These are phyloP conservation scores for Picochlorum sp. DNA, from an alignment of 139 green algal genomes.

Conservation along the genomic window DNA sequence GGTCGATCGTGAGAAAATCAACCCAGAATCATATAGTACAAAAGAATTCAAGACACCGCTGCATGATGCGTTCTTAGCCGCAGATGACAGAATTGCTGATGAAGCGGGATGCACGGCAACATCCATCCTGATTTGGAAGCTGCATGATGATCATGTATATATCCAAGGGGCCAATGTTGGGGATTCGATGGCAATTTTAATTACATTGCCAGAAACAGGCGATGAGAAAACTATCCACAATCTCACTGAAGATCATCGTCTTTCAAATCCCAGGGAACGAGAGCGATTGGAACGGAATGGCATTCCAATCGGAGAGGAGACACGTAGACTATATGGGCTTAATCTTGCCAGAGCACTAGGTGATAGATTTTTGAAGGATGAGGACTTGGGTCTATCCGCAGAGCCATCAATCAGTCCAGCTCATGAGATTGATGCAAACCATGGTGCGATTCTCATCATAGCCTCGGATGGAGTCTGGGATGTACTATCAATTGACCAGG, in stretches of 20 bases:
- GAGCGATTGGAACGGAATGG: slow-evolving; percentile 26
- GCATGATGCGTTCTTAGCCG: slow-evolving; percentile 25
- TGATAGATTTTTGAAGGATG: slow-evolving; percentile 64
- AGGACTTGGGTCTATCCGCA: slow-evolving; percentile 58
- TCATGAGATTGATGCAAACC: slow-evolving; percentile 18
- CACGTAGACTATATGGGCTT: slow-evolving; percentile 60
- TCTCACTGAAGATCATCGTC: slow-evolving; percentile 55
- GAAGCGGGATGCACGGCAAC: slow-evolving; percentile 69
- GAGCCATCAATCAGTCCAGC: slow-evolving; percentile 39
- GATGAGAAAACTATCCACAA: background rate
- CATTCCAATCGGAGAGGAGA: slow-evolving; percentile 7
- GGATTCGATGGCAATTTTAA: slow-evolving; percentile 46
- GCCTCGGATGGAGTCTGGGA: slow-evolving; percentile 61
- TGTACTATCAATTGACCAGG: slow-evolving; percentile 19
- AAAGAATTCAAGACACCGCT: slow-evolving; percentile 7
- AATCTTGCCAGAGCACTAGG: slow-evolving; percentile 64
- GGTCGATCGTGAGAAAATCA: background rate
- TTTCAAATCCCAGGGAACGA: slow-evolving; percentile 44
- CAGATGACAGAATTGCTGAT: slow-evolving; percentile 24
- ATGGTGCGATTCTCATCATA: slow-evolving; percentile 35
- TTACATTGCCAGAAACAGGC: background rate
- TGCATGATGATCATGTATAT: slow-evolving; percentile 18
- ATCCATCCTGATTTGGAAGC: slow-evolving; percentile 49
- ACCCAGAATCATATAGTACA: background rate
- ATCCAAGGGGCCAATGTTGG: slow-evolving; percentile 63